Percentiles rank a stretch among this genome's conserved stretches.
Evolutionary conservation across 257 asterid species (phyloP).

Genomic region (Forsythia viridissima): DNA sequence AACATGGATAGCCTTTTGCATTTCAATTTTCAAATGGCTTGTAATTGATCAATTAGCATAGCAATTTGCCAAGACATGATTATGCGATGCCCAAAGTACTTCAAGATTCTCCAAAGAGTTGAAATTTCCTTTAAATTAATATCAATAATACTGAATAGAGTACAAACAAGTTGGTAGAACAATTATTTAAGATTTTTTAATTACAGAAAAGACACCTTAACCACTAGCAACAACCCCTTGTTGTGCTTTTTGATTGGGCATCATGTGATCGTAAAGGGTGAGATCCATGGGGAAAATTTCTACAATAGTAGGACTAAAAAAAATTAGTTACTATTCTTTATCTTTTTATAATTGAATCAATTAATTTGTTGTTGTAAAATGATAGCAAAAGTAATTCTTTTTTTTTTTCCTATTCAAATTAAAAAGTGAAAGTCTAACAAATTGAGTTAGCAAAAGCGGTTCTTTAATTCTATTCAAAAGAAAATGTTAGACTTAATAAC

Average conservation of each 20-base stretch:
- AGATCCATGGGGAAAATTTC: not conserved
- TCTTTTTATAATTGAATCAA: not conserved
- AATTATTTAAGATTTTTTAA: not conserved
- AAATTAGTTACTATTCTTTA: too few relatives aligned
- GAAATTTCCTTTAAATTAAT: not conserved
- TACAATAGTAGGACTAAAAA: too few relatives aligned
- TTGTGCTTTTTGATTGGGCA: not conserved
- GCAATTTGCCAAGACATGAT: too few relatives aligned
- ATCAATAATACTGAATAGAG: constrained; percentile 2
- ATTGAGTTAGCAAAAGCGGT: too few relatives aligned
- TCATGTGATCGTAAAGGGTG: constrained; percentile 4
- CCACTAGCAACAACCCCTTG: not conserved
- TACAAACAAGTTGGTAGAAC: not conserved
- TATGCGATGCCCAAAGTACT: not conserved
- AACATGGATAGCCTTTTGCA: too few relatives aligned
- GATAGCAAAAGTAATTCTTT: too few relatives aligned
- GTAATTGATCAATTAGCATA: too few relatives aligned
- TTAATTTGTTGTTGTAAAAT: not conserved
- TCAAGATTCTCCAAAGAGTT: constrained; percentile 18
- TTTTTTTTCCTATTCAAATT: too few relatives aligned
- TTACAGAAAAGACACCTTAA: not conserved
- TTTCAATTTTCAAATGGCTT: too few relatives aligned
- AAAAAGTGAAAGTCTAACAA: too few relatives aligned
- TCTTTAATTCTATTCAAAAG: too few relatives aligned
- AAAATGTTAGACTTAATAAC: too few relatives aligned